These are phyloP conservation scores for Leccinellum albellum DNA, from an alignment of 768 basidiomycete species.

Conservation along the genomic window DNA sequence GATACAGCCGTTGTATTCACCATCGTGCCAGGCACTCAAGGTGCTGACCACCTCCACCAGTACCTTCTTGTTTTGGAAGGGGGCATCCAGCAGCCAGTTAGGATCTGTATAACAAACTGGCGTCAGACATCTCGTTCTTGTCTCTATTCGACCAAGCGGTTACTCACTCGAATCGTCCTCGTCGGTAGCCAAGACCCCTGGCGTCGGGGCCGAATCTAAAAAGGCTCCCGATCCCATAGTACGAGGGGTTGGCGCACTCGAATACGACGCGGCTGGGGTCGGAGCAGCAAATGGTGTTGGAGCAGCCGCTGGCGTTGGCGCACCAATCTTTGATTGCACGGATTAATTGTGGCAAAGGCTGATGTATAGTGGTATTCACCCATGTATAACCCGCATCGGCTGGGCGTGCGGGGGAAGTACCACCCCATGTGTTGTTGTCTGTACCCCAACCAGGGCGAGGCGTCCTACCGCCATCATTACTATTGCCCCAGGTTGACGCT, in stretches of 20 bases:
- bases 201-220: conserved; percentile 29
- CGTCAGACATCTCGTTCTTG: conserved; percentile 16
- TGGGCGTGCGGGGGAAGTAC: conserved; percentile 31
- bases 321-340: conserved; percentile 20
- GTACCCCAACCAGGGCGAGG: conserved; percentile 46
- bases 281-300: conserved; percentile 36
- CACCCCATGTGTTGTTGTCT: conserved; percentile 27
- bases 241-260: conserved; percentile 32
- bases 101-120: conserved; percentile 17
- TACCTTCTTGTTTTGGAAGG: conserved; percentile 27
- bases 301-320: conserved; percentile 39
- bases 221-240: conserved; percentile 24
- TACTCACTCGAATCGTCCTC: conserved; percentile 30
- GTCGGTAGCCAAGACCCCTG: conserved; percentile 25
- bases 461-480: conserved; percentile 42
- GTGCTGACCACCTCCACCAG: conserved; percentile 29
- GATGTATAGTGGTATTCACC: conserved; percentile 29
- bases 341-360: conserved; percentile 11
- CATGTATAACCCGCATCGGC: conserved; percentile 31
- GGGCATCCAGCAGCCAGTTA: conserved; percentile 26
- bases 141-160: background rate
- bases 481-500: conserved; percentile 27
- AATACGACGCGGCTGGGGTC: conserved; percentile 28
- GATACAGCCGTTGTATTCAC: conserved; percentile 26
- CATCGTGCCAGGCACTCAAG: conserved; percentile 22